Evolutionary conservation across 176 grass and related monocot genomes (phyloP), one percentile per base, ranked within the genome.

Genomic region (sorghum (Sorghum bicolor)): DNA sequence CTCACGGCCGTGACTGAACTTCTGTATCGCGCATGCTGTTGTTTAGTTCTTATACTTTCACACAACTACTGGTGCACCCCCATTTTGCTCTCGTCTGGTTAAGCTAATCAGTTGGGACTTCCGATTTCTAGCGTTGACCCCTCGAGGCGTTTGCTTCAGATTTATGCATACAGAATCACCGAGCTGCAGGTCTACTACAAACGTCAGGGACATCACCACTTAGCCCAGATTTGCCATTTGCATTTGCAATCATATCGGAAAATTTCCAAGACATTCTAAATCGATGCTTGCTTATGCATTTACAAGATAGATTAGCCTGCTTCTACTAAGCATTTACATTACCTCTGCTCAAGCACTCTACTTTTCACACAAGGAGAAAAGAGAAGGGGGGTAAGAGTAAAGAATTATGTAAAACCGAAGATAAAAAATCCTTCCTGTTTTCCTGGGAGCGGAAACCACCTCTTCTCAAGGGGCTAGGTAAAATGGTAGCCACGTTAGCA

Each of bases 291-390:
- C 74, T 74, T 91, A 89, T 94, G 83, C 84, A 97, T 97, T 92
- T 92, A 94, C 94, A 93, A 81, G 75, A 86, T 71, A 87, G 68
- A 89, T 91, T 94, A 94, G 81, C 94, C 64, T 87, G 74, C 90
- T 86, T 64, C 70, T 82, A 52, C 91, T 80, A 91, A 91, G 74
- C 89, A 96, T 93, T 91, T 96, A 96, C 94, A 96, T 84, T 89
- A 90, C 85, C 74, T 41, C 86, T 87, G 43, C 60, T 58, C 71
- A 90, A 82, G 41, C 85, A 75, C 48, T 88, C 90, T 95, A 90
- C 79, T 88, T 82, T 90, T 45, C 86, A 90, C 82, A 88, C 66
- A 84, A 75, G 63, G 17, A 7, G 34, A 47, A 11, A 66, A 45
- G 43, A 41, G 20, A 30, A 61, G 28, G 19, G 20, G 81, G 32